Base-by-base conservation (phyloP, 768 basidiomycete genomes). In the Pleurotus tuoliensis region DNA sequence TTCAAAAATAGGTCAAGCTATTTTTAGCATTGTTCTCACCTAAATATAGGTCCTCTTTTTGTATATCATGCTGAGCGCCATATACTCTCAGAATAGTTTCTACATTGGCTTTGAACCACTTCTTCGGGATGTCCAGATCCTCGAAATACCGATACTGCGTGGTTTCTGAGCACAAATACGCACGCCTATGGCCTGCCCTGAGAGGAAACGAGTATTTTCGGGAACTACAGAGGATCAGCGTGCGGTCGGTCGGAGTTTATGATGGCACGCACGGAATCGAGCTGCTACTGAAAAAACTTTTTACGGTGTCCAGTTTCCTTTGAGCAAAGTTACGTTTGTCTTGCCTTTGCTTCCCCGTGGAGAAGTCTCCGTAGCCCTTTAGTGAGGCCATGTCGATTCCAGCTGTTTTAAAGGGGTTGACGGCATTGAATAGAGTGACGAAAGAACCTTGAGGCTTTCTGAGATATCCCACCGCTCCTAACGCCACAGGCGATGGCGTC, bases 401-500 rank as follows among this genome's bases (percentile, higher is more conserved):
- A 1, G 70, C 65, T 5, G 81, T 73, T 58, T 76, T 76, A 39
- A 70, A 67, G 4, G 83, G 86, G 51, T 79, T 71, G 65, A 83
- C 78, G 1, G 86, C 81, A 66, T 91, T 88, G 70, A 91, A 84
- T 5, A 92, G 73, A 6, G 83, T 85, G 56, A 89, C 70, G 61
- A 94, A 94, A 45, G 72, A 69, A 2, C 90, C 91, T n/a, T 70
- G 69, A 0, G 85, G 81, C 61, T 86, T 88, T 34, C 74, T 76
- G 22, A 92, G 70, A 66, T 88, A 94, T 2, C 92, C 92, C 7
- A 93, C 85, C 2, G 85, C 83, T 5, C 91, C 92, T 2, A 92
- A 69, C 11, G 76, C 67, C 0, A 92, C 80, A 4, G 63, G 75
- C 3, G 79, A 71, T 1, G 91, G 91, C 4, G 73, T 76, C 90